Evolutionary conservation across 345 rosid species (phyloP).

Genomic region (Erucastrum elatum): DNA sequence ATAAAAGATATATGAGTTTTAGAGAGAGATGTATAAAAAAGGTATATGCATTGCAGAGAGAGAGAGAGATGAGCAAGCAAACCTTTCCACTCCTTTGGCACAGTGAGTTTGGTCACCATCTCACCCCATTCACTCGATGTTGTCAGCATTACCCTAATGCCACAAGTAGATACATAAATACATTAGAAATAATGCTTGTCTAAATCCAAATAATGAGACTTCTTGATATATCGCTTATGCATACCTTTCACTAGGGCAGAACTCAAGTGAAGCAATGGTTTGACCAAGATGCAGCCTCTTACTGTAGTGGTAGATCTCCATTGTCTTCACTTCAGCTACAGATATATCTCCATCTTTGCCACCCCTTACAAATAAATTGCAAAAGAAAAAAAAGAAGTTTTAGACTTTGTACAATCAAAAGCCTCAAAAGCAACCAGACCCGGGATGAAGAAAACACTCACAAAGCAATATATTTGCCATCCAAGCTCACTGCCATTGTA

Average conservation of each 20-base stretch:
- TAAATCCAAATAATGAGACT: background rate
- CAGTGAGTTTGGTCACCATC: conserved; percentile 73
- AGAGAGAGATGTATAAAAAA: background rate
- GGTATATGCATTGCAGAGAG: background rate
- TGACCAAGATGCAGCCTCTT: conserved; percentile 88
- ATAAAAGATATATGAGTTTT: background rate
- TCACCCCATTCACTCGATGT: conserved; percentile 85
- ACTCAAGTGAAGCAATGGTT: conserved; percentile 64
- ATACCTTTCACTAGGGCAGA: conserved; percentile 86
- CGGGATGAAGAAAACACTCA: conserved; percentile 44
- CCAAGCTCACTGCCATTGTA: conserved; percentile 80
- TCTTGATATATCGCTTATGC: background rate
- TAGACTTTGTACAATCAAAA: background rate
- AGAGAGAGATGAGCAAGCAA: conserved; percentile 13
- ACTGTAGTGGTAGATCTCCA: conserved; percentile 87
- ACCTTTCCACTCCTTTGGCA: conserved; percentile 98
- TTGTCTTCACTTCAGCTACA: conserved; percentile 82
- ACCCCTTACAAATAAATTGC: conserved; percentile 50
- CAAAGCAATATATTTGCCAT: conserved; percentile 93
- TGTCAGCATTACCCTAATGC: conserved; percentile 71
- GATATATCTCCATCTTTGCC: conserved; percentile 90
- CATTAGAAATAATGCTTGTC: background rate
- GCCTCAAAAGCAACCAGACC: background rate
- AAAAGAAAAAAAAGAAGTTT: background rate
- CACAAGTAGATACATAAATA: conserved; percentile 5